Evolutionary conservation across 768 basidiomycete species (phyloP), one percentile per base, ranked within the genome.

Genomic region (Mycena rosella): DNA sequence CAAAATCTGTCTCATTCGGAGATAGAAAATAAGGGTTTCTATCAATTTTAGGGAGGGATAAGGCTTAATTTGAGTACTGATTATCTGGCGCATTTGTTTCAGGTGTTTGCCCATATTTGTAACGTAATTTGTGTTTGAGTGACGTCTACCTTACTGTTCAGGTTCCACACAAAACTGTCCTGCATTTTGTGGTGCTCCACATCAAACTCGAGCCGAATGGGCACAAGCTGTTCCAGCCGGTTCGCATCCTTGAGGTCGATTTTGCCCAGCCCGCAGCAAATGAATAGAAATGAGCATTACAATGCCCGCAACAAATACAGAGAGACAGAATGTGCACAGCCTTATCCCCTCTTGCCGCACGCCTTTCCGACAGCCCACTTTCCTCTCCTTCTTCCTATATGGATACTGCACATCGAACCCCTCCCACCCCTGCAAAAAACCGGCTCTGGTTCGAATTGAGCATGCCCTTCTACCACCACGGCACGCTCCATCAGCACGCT

Each of bases 141-240:
- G n/a, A n/a, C n/a, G n/a, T n/a, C n/a, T n/a, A n/a, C n/a, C n/a
- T n/a, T n/a, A 98, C 96, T 96, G 70, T 93, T 92, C 49, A 96
- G 78, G 74, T 99, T 98, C 98, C 97, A 99, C 49, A 98, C 88
- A 79, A 99, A 98, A 0, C 97, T 96, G 77, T 99, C 98, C 24
- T 96, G 89, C 85, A 98, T 91, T 81, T 92, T 94, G 75, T 94
- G 91, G 74, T 94, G 93, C 65, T 98, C 98, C 55, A 96, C 92
- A 72, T 99, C 98, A 74, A 98, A 91, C 77, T 99, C 98, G 58
- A 99, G 83, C n/a, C 98, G 89, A 40, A 99, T 92, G 6, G 98
- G 98, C 8, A 99, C 91, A 34, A 99, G 91, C 73, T 89, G 86
- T 74, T 99, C 98, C 18, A 87, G 85, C 34, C 85, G 82, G 70